phyloP scores from a whole-genome alignment of 2,329 filamentous ascomycete species.

The Coccinonectria pachysandricola region DNA sequence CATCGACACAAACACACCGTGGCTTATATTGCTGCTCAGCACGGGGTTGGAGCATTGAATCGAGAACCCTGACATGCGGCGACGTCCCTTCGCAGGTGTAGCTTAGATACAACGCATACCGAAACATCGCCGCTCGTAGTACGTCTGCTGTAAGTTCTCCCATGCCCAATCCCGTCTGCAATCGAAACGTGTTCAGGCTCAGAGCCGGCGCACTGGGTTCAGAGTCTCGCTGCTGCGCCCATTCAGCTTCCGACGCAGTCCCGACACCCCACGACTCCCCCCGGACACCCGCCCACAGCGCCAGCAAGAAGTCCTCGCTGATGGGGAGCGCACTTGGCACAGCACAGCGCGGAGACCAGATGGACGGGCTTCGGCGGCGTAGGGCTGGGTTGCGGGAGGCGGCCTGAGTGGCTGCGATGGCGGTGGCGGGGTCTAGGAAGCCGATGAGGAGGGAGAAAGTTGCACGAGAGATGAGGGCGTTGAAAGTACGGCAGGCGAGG shows the following conservation, averaged over 20 bases:
- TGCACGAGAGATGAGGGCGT: conserved; percentile 18
- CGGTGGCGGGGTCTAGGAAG: conserved; percentile 20
- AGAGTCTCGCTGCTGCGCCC: no score
- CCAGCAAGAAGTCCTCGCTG: conserved; percentile 22
- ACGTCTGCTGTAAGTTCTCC: conserved; percentile 13
- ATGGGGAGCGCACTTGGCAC: conserved; percentile 21
- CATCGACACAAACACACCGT: no score
- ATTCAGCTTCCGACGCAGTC: no score
- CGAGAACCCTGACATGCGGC: conserved; percentile 24
- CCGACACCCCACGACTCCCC: conserved; percentile 17
- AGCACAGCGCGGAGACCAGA: conserved; percentile 27
- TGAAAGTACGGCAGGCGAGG: conserved; percentile 24
- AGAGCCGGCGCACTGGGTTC: no score
- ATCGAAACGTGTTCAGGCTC: no score
- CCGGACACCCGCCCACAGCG: conserved; percentile 19
- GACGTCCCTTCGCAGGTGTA: conserved; percentile 18
- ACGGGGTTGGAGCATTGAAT: conserved; percentile 11
- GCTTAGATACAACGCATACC: conserved; percentile 26
- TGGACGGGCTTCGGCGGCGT: conserved; percentile 14
- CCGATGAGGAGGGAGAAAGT: conserved; percentile 19
- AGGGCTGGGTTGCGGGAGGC: conserved; percentile 13
- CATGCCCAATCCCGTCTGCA: conserved; percentile 13
- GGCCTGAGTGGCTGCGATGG: conserved; percentile 13
- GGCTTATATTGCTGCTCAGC: no score
- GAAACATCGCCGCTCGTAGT: conserved; percentile 21